phyloP scores from a whole-genome alignment of 2,329 filamentous ascomycete genomes.

The Cordyceps pruinosa region DNA sequence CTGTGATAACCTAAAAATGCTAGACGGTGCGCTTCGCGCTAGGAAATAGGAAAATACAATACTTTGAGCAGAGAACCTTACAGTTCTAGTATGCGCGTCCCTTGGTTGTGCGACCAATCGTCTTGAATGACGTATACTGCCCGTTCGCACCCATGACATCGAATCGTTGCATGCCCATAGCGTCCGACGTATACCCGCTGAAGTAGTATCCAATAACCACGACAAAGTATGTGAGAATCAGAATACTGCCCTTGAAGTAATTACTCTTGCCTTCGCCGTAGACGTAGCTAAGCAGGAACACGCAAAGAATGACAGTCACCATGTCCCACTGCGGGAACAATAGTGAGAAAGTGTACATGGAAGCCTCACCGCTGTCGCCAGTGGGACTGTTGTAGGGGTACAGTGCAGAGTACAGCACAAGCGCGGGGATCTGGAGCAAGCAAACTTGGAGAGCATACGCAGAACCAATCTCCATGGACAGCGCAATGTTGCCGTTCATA shows the following conservation, averaged over 20 bases:
- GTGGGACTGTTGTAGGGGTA: constrained; percentile 43
- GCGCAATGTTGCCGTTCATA: constrained; percentile 98
- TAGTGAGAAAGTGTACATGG: constrained; percentile 67
- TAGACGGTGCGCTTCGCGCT: background rate
- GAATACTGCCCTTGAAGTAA: constrained; percentile 97
- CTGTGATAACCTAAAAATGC: constrained; percentile 7
- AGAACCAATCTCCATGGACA: constrained; percentile 98
- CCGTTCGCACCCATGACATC: constrained; percentile 47
- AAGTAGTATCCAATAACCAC: constrained; percentile 90
- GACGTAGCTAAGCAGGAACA: constrained; percentile 95
- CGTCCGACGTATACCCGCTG: constrained; percentile 49
- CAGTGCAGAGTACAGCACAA: constrained; percentile 84
- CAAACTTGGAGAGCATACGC: constrained; percentile 96
- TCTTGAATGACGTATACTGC: constrained; percentile 45
- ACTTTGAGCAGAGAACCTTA: background rate
- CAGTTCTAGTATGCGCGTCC: constrained; percentile 22
- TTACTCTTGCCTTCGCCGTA: constrained; percentile 99
- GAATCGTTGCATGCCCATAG: constrained; percentile 42
- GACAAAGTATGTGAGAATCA: constrained; percentile 87
- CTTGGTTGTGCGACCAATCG: constrained; percentile 40
- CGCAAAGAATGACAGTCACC: constrained; percentile 91
- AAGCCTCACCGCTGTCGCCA: constrained; percentile 31
- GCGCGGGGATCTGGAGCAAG: constrained; percentile 83
- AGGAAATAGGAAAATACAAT: constrained; percentile 6
- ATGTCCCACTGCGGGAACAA: constrained; percentile 99